Evolutionary conservation across 2,329 filamentous ascomycete species (phyloP), one percentile per base, ranked within the genome.

Genomic region (Botryotinia calthae): DNA sequence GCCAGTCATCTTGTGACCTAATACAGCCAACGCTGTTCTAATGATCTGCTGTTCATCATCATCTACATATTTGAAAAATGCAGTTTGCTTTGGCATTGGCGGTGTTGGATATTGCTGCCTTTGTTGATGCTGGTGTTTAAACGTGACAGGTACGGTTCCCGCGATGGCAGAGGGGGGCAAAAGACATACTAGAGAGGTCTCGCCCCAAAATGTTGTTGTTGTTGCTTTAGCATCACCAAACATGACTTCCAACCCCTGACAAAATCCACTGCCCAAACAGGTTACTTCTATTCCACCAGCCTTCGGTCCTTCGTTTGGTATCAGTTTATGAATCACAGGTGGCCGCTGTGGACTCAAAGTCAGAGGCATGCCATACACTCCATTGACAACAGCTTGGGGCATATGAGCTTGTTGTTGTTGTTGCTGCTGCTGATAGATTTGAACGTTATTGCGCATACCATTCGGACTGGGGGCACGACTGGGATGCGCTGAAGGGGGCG

Each of bases 281-380:
- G 93, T 95, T 4, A 97, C 93, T 81, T 98, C 94, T 70, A 93
- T 94, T 59, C 94, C 94, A 73, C 94, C 94, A 51, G 89, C 89
- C 73, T 90, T 93, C 10, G 94, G 93, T 0, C 94, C 94, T 81
- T 97, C 93, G 44, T 87, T 87, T 0, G 95, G 94, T 51, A 96
- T 93, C 74, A 97, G 87, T 81, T 95, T 95, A 80, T 93, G 91
- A 34, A 97, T 95, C 28, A 88, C 87, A 1, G 91, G 88, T 3
- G 87, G 84, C 44, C 86, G 83, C n/a, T 86, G 83, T 61, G 85
- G 84, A 66, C 84, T 84, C 72, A 87, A 82, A 12, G 81, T 82
- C 42, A 88, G 80, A 42, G 87, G 84, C 46, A 88, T 81, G 31
- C 82, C 81, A 81, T 86, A 89, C 4, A 90, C 78, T 68, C 83